Conservation (phyloP, 2,329 filamentous ascomycete species). For the Paecilomyces dactylethromorphus region DNA sequence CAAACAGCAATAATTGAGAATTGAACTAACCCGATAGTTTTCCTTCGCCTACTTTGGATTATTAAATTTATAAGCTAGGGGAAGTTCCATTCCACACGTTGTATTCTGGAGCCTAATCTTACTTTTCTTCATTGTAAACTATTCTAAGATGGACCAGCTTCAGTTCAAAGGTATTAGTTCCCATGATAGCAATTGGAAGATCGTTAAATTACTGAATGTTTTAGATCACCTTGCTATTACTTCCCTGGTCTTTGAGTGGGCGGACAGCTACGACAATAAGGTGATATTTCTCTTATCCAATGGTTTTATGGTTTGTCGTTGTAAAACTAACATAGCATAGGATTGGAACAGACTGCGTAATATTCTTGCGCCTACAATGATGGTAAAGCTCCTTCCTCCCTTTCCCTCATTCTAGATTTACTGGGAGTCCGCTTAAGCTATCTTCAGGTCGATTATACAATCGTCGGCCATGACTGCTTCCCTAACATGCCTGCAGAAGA, state of each 20-base stretch:
- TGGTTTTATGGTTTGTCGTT: background rate
- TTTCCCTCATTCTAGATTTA: background rate
- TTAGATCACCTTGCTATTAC: conserved; percentile 1
- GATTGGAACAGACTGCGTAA: conserved; percentile 6
- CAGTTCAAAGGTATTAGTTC: background rate
- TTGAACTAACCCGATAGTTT: background rate
- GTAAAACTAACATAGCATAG: background rate
- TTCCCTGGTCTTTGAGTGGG: background rate
- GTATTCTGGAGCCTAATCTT: background rate
- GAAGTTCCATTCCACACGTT: background rate
- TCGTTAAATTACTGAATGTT: background rate
- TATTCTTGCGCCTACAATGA: conserved; percentile 3
- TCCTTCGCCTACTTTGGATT: background rate
- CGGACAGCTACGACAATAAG: background rate
- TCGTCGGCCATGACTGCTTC: background rate
- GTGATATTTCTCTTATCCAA: background rate
- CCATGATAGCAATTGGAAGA: background rate
- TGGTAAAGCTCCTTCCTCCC: background rate
- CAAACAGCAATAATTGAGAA: background rate
- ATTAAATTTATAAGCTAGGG: background rate
- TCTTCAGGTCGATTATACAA: background rate
- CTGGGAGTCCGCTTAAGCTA: background rate
- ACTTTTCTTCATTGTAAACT: background rate
- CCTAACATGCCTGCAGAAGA: conserved; percentile 2
- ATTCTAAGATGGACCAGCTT: background rate